Base-by-base conservation (phyloP, 2,329 filamentous ascomycete genomes). In the Aureobasidium sp. region DNA sequence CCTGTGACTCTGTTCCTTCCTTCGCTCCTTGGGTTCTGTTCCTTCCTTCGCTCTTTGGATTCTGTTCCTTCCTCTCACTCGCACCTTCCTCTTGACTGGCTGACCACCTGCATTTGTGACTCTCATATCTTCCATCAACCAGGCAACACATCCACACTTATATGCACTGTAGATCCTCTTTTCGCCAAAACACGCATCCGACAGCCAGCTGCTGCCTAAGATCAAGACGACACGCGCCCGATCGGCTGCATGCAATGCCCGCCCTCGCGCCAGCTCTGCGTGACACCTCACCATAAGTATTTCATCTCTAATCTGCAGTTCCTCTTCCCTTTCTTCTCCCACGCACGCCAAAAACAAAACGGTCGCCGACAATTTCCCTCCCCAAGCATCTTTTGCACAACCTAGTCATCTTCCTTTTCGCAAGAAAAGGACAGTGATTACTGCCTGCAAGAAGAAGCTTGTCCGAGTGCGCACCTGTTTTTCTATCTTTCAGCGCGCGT, bases 331-430 rank as follows among this genome's bases (percentile, higher is more conserved):
- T 37, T 19, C 47, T 41, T 29, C 34, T 34, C 30, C 44, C 42
- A 50, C 50, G 50, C 51, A 32, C 56, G 44, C 48, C 38, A 55
- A 49, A 49, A 53, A n/a, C n/a, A n/a, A n/a, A n/a, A n/a, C n/a
- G 54, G 51, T 54, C 54, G 56, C 54, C 56, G 56, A 58, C 56
- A 58, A 56, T 35, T 19, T 14, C 38, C 37, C 44, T 41, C 17
- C 35, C 24, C 51, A 58, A 58, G 56, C 54, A 25, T 35, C n/a
- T n/a, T 11, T 40, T 29, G 32, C 52, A 39, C 22, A 54, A n/a
- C 24, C 41, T 48, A 48, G 34, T 51, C 56, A 19, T 29, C 30
- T 22, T 49, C 34, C 25, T 35, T 45, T 47, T 47, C 42, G 30
- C 8, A 25, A 25, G 42, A 47, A 32, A 35, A 21, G 21, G 42